Percentiles rank a stretch among this genome's conserved stretches.
These are phyloP conservation scores for Suillus brevipes DNA, from an alignment of 768 basidiomycete genomes.

Conservation along the genomic window DNA sequence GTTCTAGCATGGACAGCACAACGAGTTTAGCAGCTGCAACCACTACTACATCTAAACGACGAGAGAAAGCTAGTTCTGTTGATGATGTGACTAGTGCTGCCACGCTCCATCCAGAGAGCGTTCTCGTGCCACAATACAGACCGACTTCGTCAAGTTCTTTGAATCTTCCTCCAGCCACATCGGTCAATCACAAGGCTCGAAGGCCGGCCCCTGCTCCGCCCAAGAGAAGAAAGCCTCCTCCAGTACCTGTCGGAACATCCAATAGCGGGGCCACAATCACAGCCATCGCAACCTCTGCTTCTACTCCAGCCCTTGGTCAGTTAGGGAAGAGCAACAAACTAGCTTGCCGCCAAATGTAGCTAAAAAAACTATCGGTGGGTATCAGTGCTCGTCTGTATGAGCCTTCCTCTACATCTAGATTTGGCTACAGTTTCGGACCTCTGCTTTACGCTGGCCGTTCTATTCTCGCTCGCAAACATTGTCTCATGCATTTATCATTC, in stretches of 20 bases:
- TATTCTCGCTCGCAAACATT: background rate
- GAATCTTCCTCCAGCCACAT: constrained; percentile 18
- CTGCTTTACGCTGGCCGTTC: background rate
- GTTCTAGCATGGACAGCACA: constrained; percentile 41
- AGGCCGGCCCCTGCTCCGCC: constrained; percentile 69
- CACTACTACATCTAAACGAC: constrained; percentile 18
- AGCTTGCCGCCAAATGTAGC: background rate
- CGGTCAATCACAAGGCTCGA: constrained; percentile 29
- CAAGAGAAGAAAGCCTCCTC: constrained; percentile 70
- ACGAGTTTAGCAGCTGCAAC: constrained; percentile 30
- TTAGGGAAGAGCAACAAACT: constrained; percentile 18
- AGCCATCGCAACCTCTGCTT: constrained; percentile 48
- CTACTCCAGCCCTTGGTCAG: constrained; percentile 19
- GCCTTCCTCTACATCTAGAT: background rate
- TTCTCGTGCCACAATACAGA: constrained; percentile 19
- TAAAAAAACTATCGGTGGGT: background rate
- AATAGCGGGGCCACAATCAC: constrained; percentile 59
- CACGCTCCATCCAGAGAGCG: constrained; percentile 15
- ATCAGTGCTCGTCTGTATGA: background rate
- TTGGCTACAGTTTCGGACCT: background rate
- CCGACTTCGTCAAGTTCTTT: constrained; percentile 22
- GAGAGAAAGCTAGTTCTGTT: constrained; percentile 28
- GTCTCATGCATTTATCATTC: constrained; percentile 1
- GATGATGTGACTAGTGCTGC: constrained; percentile 23
- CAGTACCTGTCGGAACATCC: constrained; percentile 54